Conservation (phyloP, 2,329 filamentous ascomycete species). For the Clarireedia sp. region DNA sequence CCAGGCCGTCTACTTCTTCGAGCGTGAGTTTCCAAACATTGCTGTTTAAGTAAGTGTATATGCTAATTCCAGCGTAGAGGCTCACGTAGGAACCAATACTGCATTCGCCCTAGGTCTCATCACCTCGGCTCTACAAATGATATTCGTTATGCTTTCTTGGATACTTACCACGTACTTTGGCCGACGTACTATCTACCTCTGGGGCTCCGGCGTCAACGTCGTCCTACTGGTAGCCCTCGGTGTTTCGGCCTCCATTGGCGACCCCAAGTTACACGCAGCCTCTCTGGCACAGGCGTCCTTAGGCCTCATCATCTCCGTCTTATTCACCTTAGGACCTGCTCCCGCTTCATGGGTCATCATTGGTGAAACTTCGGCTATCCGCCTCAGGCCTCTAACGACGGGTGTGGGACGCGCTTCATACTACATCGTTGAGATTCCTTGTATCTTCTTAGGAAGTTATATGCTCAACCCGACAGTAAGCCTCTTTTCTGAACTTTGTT, state of each 20-base stretch:
- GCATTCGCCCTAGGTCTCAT: constrained; percentile 57
- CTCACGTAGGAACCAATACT: constrained; percentile 45
- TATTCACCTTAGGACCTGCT: constrained; percentile 55
- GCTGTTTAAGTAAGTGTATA: constrained; percentile 9
- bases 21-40: constrained; percentile 20
- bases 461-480: constrained; percentile 44
- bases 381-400: constrained; percentile 57
- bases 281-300: constrained; percentile 51
- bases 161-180: constrained; percentile 56
- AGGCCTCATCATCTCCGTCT: constrained; percentile 56
- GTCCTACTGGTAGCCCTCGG: constrained; percentile 49
- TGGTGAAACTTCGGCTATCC: constrained; percentile 57
- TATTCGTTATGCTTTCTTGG: constrained; percentile 62
- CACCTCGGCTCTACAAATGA: constrained; percentile 52
- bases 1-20: constrained; percentile 54
- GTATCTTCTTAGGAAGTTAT: constrained; percentile 53
- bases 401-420: constrained; percentile 56
- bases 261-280: constrained; percentile 29
- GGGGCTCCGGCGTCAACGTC: constrained; percentile 47
- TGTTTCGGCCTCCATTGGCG: constrained; percentile 45
- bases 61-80: constrained; percentile 42
- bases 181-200: constrained; percentile 57
- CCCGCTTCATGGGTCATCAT: constrained; percentile 61
- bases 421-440: constrained; percentile 58
- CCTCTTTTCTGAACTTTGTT: too few species aligned